These are phyloP conservation scores for Aquilaria malaccensis DNA, from an alignment of 345 rosid genomes.

Conservation along the genomic window DNA sequence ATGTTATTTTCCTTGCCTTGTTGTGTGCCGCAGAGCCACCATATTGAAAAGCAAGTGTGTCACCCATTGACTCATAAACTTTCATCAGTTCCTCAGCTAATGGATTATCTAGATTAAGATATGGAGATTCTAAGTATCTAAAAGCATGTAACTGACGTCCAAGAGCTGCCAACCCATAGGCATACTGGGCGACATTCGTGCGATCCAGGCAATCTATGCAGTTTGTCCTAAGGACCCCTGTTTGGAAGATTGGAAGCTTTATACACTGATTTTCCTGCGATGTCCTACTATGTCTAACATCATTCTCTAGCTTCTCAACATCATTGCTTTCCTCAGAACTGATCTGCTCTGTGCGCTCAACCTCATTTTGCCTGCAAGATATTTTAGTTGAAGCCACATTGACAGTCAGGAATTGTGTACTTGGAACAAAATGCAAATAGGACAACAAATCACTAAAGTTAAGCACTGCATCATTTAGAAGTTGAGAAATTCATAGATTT, in stretches of 20 bases:
- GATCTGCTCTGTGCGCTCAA: slow-evolving; percentile 18
- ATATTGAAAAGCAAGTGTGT: slow-evolving; percentile 90
- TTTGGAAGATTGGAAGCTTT: slow-evolving; percentile 51
- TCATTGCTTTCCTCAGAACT: slow-evolving; percentile 22
- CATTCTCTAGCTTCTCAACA: slow-evolving; percentile 23
- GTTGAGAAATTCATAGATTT: background rate
- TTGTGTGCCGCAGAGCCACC: slow-evolving; percentile 99
- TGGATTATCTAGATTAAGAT: slow-evolving; percentile 59
- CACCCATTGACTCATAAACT: slow-evolving; percentile 90
- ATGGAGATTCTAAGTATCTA: slow-evolving; percentile 39
- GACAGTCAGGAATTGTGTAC: background rate
- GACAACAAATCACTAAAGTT: background rate
- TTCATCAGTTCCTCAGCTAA: slow-evolving; percentile 74
- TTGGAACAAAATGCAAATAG: background rate
- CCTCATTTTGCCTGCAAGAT: slow-evolving; percentile 36
- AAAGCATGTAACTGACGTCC: slow-evolving; percentile 71
- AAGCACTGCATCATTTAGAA: too few relatives aligned
- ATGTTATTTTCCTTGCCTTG: slow-evolving; percentile 40
- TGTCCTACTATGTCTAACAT: slow-evolving; percentile 17
- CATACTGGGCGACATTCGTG: slow-evolving; percentile 95
- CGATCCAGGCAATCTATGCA: slow-evolving; percentile 98
- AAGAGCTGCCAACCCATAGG: slow-evolving; percentile 78
- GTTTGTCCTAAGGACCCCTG: slow-evolving; percentile 85
- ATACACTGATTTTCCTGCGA: slow-evolving; percentile 20
- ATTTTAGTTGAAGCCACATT: slow-evolving; percentile 18